A percentile compares a stretch with the other conserved stretches of the same genome.
Evolutionary conservation across 805 yeast species (phyloP).

Genomic region (Metschnikowia cerradonensis): DNA sequence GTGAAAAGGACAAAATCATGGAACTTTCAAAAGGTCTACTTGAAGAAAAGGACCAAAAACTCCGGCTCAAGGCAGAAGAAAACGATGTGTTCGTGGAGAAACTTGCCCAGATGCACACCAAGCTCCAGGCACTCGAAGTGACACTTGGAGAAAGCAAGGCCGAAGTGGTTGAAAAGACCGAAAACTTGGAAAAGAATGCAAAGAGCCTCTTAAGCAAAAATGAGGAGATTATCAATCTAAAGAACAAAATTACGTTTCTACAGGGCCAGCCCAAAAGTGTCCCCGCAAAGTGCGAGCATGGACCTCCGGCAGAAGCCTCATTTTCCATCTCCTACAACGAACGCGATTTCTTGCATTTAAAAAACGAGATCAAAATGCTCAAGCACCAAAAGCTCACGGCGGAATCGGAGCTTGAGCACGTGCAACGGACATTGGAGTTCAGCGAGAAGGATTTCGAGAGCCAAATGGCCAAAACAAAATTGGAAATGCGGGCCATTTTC

Average conservation of each 20-base stretch:
- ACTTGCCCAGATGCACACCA: neutral
- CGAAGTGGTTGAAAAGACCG: slow-evolving; percentile 14
- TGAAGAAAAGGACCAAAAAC: slow-evolving; percentile 7
- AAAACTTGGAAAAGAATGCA: slow-evolving; percentile 21
- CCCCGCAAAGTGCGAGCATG: neutral
- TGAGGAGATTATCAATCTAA: slow-evolving; percentile 18
- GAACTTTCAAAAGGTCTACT: slow-evolving; percentile 11
- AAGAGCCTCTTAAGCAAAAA: slow-evolving; percentile 22
- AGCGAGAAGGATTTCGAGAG: slow-evolving; percentile 20
- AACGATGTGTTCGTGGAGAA: neutral
- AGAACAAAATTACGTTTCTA: neutral
- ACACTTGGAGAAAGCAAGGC: slow-evolving; percentile 2
- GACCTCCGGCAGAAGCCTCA: neutral
- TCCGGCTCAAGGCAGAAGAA: slow-evolving; percentile 1
- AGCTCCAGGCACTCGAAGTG: slow-evolving; percentile 1
- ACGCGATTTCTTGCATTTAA: neutral
- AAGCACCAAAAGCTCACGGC: slow-evolving; percentile 21
- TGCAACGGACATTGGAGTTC: slow-evolving; percentile 14
- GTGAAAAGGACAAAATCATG: slow-evolving; percentile 10
- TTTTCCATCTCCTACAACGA: neutral
- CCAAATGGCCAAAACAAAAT: slow-evolving; percentile 21
- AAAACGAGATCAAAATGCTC: slow-evolving; percentile 11
- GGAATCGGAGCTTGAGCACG: slow-evolving; percentile 16
- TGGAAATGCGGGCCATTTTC: slow-evolving; percentile 26
- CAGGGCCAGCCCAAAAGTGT: neutral